Evolutionary conservation across 2,329 filamentous ascomycete genomes (phyloP), one percentile per base, ranked within the genome.

Genomic region (Hansfordia pulvinata): DNA sequence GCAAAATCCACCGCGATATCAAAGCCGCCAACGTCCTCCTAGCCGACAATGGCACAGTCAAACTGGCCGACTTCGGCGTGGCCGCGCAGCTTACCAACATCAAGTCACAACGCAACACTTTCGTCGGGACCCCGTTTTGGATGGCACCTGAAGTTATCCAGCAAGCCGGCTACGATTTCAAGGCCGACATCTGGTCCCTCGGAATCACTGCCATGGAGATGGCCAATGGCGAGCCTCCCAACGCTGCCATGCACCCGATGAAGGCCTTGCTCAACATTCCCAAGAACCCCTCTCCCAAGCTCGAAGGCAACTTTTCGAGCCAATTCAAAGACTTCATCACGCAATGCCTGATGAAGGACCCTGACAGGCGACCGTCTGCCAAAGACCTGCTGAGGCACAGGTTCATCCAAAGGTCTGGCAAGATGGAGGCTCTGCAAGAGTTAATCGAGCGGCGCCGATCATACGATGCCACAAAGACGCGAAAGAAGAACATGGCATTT

Each of bases 1-100:
- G 88, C 35, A 96, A 96, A 53, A 93, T 96, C 27, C 88, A 96
- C 49, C 72, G 88, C 40, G 88, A 96, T 45, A 92, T 96, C 57
- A 98, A 98, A 54, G 90, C 90, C 2, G 90, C 90, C 30, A 98
- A 98, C 43, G 96, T 96, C 31, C 64, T 98, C 13, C 82, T 98
- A 31, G 93, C 84, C 54, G 92, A 76, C 38, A 76, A 80, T 8
- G 90, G 90, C 5, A 69, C 85, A 30, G 59, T 98, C 30, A 98
- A 96, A 51, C 64, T 96, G 39, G 88, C 88, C 20, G 88, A 98
- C 54, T 98, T 98, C 47, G 90, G 90, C 32, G 90, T 98, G 21
- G 90, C 90, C 6, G 88, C 90, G 17, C 90, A 98, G 52, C 64
- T 98, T 43, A 93, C 84, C 34, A 93, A 94, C 48, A 93, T 96